phyloP scores from a whole-genome alignment of 2,329 filamentous ascomycete species.

The Stachybotrys chartarum region DNA sequence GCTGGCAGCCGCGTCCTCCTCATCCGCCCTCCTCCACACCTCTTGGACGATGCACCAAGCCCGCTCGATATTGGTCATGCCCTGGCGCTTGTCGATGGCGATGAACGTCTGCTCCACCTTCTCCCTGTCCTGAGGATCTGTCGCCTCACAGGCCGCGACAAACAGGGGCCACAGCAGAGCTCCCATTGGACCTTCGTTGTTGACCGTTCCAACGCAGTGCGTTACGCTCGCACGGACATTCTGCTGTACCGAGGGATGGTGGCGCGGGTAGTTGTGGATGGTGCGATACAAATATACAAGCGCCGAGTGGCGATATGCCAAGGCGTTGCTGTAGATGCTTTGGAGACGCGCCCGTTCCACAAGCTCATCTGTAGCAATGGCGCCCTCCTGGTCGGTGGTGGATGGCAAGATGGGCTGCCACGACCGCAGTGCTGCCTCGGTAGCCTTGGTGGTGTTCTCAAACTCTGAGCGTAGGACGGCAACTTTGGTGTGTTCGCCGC shows the following conservation, averaged over 20 bases:
- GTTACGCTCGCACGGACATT: conserved; percentile 42
- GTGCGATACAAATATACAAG: conserved; percentile 52
- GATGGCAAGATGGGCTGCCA: conserved; percentile 47
- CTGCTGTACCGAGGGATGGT: conserved; percentile 43
- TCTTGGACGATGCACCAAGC: conserved; percentile 55
- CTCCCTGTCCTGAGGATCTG: conserved; percentile 38
- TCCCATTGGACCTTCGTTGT: conserved; percentile 51
- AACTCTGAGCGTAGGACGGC: conserved; percentile 43
- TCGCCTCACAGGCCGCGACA: conserved; percentile 54
- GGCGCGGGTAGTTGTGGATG: conserved; percentile 40
- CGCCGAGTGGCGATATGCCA: conserved; percentile 52
- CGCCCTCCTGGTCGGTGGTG: conserved; percentile 11
- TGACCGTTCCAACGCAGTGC: conserved; percentile 49
- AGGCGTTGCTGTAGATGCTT: conserved; percentile 51
- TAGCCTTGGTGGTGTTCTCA: conserved; percentile 43
- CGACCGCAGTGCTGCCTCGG: conserved; percentile 45
- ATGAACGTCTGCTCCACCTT: conserved; percentile 44
- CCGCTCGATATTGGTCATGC: conserved; percentile 58
- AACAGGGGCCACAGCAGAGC: conserved; percentile 60
- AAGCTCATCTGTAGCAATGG: conserved; percentile 13
- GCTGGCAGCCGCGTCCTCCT: conserved; percentile 11
- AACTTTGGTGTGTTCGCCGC: conserved; percentile 34
- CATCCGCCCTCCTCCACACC: conserved; percentile 50
- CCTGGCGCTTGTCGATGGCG: conserved; percentile 48
- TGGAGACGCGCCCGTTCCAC: conserved; percentile 37